Evolutionary conservation across 192 early-diverging fungal genomes (phyloP).

Genomic region (Coemansia sp.): DNA sequence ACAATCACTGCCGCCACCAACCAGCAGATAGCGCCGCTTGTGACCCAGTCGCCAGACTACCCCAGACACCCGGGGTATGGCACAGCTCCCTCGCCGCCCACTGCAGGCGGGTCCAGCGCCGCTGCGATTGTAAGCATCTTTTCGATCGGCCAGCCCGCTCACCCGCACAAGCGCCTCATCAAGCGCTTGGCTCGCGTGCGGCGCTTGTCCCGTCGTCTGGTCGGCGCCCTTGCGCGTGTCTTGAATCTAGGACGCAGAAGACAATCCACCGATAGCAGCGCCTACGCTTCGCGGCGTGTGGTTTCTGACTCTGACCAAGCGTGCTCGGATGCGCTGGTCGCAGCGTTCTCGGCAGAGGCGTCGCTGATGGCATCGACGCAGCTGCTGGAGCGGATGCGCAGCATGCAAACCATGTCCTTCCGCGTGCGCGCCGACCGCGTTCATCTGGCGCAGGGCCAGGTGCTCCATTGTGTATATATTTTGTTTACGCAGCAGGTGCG

Average conservation of each 20-base stretch:
- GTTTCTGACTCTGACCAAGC: not conserved
- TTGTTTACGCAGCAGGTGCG: slow-evolving; percentile 56
- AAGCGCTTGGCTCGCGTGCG: slow-evolving; percentile 24
- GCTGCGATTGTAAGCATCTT: slow-evolving; percentile 39
- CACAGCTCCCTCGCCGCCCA: not conserved
- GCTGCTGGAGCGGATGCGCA: slow-evolving; percentile 25
- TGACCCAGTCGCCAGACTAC: not conserved
- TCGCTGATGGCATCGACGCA: slow-evolving; percentile 27
- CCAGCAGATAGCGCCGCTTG: slow-evolving; percentile 2
- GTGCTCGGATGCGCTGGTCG: slow-evolving; percentile 16
- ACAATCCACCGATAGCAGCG: not conserved
- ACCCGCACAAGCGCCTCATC: not conserved
- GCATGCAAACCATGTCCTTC: slow-evolving; percentile 35
- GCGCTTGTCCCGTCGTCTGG: slow-evolving; percentile 26
- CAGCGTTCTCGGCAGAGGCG: slow-evolving; percentile 28
- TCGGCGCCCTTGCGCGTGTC: slow-evolving; percentile 9
- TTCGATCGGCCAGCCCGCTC: slow-evolving; percentile 33
- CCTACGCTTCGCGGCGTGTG: not conserved
- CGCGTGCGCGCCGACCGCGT: slow-evolving; percentile 58
- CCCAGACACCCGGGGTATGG: not conserved
- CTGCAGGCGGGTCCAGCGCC: slow-evolving; percentile 22
- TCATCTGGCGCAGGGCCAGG: slow-evolving; percentile 57
- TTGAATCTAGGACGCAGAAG: slow-evolving; percentile 5
- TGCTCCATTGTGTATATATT: slow-evolving; percentile 57
- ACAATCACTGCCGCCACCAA: slow-evolving; percentile 10